Evolutionary conservation across 192 early-diverging fungal genomes (phyloP).

Genomic region (Obelidium mucronatum): DNA sequence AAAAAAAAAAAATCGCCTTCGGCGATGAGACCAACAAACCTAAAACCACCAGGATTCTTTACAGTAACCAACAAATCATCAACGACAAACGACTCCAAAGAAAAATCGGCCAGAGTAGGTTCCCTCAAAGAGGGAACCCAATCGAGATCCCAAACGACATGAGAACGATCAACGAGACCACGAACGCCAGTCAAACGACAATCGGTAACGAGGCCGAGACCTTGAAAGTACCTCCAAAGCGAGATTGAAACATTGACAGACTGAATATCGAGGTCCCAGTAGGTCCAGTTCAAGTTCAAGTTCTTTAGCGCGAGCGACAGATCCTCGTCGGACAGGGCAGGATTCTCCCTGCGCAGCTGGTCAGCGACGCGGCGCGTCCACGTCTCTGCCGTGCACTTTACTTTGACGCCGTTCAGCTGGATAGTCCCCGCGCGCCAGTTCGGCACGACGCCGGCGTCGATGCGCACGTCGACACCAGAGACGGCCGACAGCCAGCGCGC

Average conservation of each 20-base stretch:
- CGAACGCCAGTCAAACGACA: slow-evolving; percentile 86
- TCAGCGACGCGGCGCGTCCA: slow-evolving; percentile 41
- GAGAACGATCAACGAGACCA: slow-evolving; percentile 83
- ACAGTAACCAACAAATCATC: slow-evolving; percentile 91
- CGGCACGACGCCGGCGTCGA: slow-evolving; percentile 92
- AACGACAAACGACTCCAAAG: slow-evolving; percentile 78
- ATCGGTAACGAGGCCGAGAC: slow-evolving; percentile 78
- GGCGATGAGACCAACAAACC: no score
- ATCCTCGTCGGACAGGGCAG: slow-evolving; percentile 11
- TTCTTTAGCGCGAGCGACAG: slow-evolving; percentile 33
- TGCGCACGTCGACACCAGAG: slow-evolving; percentile 83
- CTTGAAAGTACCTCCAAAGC: slow-evolving; percentile 90
- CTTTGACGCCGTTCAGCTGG: slow-evolving; percentile 81
- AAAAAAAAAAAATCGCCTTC: no score
- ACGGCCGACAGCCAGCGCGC: slow-evolving; percentile 78
- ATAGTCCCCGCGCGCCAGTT: slow-evolving; percentile 92
- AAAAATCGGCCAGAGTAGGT: slow-evolving; percentile 82
- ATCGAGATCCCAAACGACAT: slow-evolving; percentile 78
- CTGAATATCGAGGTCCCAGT: slow-evolving; percentile 76
- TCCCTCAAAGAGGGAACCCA: slow-evolving; percentile 66
- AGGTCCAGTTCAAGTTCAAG: slow-evolving; percentile 83
- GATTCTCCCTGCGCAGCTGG: slow-evolving; percentile 3
- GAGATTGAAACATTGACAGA: slow-evolving; percentile 84
- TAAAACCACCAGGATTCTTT: slow-evolving; percentile 77
- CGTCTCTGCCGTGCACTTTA: slow-evolving; percentile 52